These are phyloP conservation scores for Notholithocarpus densiflorus DNA, from an alignment of 306 rosid genomes.

Conservation along the genomic window DNA sequence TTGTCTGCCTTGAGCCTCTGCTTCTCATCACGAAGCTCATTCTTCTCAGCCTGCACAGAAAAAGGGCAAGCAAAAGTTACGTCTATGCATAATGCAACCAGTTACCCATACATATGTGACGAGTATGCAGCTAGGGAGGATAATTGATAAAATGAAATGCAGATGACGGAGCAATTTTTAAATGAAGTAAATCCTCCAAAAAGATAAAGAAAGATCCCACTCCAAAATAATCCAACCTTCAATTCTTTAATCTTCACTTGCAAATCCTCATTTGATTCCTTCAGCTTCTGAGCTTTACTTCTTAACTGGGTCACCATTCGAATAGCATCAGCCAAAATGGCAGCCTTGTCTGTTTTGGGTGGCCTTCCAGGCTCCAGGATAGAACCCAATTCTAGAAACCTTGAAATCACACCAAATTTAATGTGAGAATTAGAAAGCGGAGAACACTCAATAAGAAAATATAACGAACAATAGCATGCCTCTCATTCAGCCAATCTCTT, in stretches of 20 bases:
- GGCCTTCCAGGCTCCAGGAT: constrained; percentile 91
- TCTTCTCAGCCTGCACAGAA: constrained; percentile 64
- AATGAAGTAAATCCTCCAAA: background rate
- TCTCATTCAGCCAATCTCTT: constrained; percentile 90
- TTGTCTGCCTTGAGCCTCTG: constrained; percentile 86
- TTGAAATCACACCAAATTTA: constrained; percentile 27
- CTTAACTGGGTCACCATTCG: constrained; percentile 80
- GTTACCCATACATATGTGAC: background rate
- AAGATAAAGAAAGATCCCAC: background rate
- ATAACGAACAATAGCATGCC: constrained; percentile 30
- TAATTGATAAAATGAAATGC: background rate
- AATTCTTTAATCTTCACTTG: constrained; percentile 90
- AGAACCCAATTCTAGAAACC: constrained; percentile 86
- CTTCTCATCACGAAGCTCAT: constrained; percentile 85
- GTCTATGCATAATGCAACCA: no score
- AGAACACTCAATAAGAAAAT: background rate
- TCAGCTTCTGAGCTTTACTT: constrained; percentile 71
- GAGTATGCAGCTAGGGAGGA: background rate
- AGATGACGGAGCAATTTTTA: background rate
- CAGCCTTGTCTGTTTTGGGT: constrained; percentile 88
- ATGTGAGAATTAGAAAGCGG: constrained; percentile 18
- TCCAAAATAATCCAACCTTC: background rate
- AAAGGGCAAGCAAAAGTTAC: background rate
- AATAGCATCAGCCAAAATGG: constrained; percentile 70
- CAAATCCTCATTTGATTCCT: constrained; percentile 64